These are phyloP conservation scores for Tylopilus sp. DNA, from an alignment of 768 basidiomycete genomes.

Conservation along the genomic window DNA sequence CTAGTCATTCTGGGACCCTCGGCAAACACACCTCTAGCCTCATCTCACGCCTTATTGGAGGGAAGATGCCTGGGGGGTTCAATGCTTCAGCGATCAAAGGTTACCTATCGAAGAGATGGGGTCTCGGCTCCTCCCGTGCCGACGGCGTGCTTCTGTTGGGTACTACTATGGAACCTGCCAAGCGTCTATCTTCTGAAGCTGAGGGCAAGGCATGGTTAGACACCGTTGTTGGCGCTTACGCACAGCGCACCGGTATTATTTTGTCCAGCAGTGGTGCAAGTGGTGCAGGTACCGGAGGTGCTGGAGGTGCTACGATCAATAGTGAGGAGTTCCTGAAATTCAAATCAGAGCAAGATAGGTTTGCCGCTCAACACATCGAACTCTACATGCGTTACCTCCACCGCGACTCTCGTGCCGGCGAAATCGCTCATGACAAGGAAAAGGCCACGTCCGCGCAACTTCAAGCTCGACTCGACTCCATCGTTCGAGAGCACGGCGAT, in stretches of 20 bases:
- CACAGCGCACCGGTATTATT: slow-evolving; percentile 84
- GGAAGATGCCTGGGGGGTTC: slow-evolving; percentile 99
- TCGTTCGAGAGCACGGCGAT: slow-evolving; percentile 91
- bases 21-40: slow-evolving; percentile 94
- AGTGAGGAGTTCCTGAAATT: slow-evolving; percentile 98
- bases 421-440: slow-evolving; percentile 84
- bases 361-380: slow-evolving; percentile 91
- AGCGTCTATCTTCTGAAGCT: slow-evolving; percentile 84
- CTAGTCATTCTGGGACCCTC: slow-evolving; percentile 79
- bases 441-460: slow-evolving; percentile 69
- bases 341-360: slow-evolving; percentile 88
- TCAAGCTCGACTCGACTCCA: slow-evolving; percentile 84
- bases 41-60: slow-evolving; percentile 86
- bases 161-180: slow-evolving; percentile 90
- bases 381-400: slow-evolving; percentile 96
- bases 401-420: slow-evolving; percentile 89
- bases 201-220: slow-evolving; percentile 97
- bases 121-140: slow-evolving; percentile 84
- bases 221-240: slow-evolving; percentile 76
- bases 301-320: slow-evolving; percentile 88
- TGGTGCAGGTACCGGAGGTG: slow-evolving; percentile 54
- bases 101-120: slow-evolving; percentile 91
- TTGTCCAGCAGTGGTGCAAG: slow-evolving; percentile 66
- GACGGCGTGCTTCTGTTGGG: slow-evolving; percentile 90
- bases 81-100: slow-evolving; percentile 88